These are phyloP conservation scores for Phyllosticta citriasiana DNA, from an alignment of 2,329 filamentous ascomycete genomes.

Conservation along the genomic window DNA sequence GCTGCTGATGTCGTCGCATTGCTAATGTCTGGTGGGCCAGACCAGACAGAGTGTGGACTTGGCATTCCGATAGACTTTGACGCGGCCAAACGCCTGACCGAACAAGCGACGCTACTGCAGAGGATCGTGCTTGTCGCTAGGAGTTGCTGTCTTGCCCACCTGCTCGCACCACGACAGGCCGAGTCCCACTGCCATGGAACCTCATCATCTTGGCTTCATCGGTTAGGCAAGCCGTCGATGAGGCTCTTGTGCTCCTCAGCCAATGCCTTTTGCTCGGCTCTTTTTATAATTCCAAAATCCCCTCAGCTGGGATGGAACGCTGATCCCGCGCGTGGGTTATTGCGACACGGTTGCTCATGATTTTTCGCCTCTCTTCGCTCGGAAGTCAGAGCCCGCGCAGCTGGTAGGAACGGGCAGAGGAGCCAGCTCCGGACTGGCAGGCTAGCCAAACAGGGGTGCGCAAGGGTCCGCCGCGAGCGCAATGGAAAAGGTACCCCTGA, in stretches of 20 bases:
- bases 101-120: neutral
- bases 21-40: neutral
- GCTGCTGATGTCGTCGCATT: neutral
- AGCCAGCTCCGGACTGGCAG: neutral
- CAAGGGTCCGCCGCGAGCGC: neutral
- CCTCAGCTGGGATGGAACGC: neutral
- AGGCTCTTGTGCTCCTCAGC: neutral
- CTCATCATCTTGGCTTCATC: neutral
- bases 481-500: neutral
- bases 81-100: neutral
- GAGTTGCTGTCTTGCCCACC: neutral
- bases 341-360: neutral
- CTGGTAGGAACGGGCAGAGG: neutral
- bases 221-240: neutral
- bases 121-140: neutral
- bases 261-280: neutral
- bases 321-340: neutral
- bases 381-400: neutral
- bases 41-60: neutral
- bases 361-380: neutral
- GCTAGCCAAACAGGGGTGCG: neutral
- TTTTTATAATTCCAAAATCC: neutral
- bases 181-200: neutral
- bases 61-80: neutral
- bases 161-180: neutral